Conservation (phyloP, 2,329 filamentous ascomycete genomes). For the Claviceps quebecensis region DNA sequence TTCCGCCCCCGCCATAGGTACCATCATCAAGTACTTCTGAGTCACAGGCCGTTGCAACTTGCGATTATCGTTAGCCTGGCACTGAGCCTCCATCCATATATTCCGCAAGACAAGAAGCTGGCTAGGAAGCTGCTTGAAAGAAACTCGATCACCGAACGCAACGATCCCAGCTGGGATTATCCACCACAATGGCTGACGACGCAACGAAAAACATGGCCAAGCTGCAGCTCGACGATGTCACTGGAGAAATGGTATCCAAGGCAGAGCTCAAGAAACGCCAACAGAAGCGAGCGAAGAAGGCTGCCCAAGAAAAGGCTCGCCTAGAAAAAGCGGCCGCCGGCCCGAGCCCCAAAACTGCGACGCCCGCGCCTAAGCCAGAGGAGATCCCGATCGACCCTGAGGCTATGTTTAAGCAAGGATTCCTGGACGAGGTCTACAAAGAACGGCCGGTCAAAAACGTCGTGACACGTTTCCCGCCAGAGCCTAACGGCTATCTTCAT, state of each 20-base stretch:
- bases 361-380: slow-evolving; percentile 20
- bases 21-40: neutral
- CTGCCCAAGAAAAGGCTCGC: slow-evolving; percentile 52
- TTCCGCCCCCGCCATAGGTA: neutral
- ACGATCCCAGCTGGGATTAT: neutral
- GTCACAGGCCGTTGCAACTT: neutral
- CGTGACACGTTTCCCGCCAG: slow-evolving; percentile 64
- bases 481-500: slow-evolving; percentile 88
- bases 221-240: slow-evolving; percentile 47
- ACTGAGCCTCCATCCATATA: neutral
- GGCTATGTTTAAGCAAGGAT: slow-evolving; percentile 69
- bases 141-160: neutral
- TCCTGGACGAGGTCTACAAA: slow-evolving; percentile 58
- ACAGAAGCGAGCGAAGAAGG: slow-evolving; percentile 44
- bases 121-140: neutral
- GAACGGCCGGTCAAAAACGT: slow-evolving; percentile 48
- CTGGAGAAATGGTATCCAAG: slow-evolving; percentile 51
- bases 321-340: slow-evolving; percentile 67
- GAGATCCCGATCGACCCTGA: slow-evolving; percentile 33
- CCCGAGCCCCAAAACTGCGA: slow-evolving; percentile 23
- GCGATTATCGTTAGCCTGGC: neutral
- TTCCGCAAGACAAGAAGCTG: neutral
- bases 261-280: slow-evolving; percentile 45
- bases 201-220: slow-evolving; percentile 36
- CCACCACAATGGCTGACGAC: slow-evolving; percentile 30